phyloP scores from a whole-genome alignment of 495 filamentous ascomycete genomes.

The Amphirosellinia nigrospora region DNA sequence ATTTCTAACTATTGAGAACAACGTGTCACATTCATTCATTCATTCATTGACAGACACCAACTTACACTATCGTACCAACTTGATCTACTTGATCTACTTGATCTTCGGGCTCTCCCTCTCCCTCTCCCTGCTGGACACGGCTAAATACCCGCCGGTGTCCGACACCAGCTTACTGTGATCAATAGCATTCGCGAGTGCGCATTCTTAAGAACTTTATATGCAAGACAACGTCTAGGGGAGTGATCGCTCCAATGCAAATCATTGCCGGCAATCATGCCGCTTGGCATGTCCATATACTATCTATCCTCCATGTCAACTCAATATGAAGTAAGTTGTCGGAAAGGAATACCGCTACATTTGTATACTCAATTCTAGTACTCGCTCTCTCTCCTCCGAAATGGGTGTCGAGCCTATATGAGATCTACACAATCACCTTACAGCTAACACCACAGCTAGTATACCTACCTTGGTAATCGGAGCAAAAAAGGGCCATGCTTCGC shows the following conservation, averaged over 20 bases:
- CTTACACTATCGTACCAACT: background rate
- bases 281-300: background rate
- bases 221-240: background rate
- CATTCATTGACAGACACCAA: too few relatives aligned
- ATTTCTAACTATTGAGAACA: background rate
- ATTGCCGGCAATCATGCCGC: too few relatives aligned
- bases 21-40: too few relatives aligned
- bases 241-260: background rate
- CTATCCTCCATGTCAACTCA: background rate
- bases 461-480: too few relatives aligned
- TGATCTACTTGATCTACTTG: too few relatives aligned
- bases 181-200: background rate
- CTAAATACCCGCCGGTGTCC: background rate
- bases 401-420: background rate
- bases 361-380: too few relatives aligned
- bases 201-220: background rate
- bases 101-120: constrained; percentile 12
- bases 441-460: background rate
- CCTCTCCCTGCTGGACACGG: constrained; percentile 15
- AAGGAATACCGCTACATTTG: too few relatives aligned
- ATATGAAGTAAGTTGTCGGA: background rate
- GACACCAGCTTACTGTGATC: background rate
- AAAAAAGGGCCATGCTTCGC: background rate
- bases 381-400: background rate
- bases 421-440: background rate